phyloP scores from a whole-genome alignment of 1,284 basidiomycete species.

The Ganoderma multipileum region DNA sequence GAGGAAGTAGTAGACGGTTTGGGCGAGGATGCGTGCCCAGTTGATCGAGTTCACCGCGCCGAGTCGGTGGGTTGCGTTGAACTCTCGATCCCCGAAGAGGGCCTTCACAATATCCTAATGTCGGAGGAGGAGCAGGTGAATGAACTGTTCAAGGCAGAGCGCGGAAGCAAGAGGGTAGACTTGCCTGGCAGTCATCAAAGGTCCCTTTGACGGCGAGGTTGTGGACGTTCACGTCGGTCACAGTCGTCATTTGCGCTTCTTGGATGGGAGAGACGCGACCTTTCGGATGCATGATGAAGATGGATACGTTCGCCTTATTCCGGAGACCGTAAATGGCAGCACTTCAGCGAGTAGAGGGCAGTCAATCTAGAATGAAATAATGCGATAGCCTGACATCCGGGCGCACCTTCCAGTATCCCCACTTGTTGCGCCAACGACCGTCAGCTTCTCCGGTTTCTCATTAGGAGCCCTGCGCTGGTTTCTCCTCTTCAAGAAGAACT shows the following conservation, averaged over 20 bases:
- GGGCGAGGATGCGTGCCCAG: slow-evolving; percentile 99
- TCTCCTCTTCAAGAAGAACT: slow-evolving; percentile 88
- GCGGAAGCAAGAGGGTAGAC: neutral
- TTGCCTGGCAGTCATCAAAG: slow-evolving; percentile 96
- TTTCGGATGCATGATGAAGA: slow-evolving; percentile 98
- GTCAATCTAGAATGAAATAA: neutral
- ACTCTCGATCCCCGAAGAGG: slow-evolving; percentile 87
- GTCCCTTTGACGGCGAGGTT: slow-evolving; percentile 94
- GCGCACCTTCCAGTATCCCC: slow-evolving; percentile 93
- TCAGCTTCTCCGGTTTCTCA: slow-evolving; percentile 76
- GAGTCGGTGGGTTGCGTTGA: slow-evolving; percentile 90
- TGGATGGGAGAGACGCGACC: slow-evolving; percentile 98
- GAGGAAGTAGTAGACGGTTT: slow-evolving; percentile 98
- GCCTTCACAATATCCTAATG: slow-evolving; percentile 92
- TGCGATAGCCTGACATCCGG: neutral
- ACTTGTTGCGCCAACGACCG: slow-evolving; percentile 96
- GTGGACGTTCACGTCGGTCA: slow-evolving; percentile 94
- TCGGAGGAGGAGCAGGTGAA: neutral
- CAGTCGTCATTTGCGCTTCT: slow-evolving; percentile 99
- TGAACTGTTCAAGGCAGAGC: slow-evolving; percentile 3
- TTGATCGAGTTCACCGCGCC: slow-evolving; percentile 99
- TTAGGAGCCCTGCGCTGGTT: slow-evolving; percentile 69
- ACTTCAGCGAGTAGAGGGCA: slow-evolving; percentile 47
- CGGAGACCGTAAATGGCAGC: slow-evolving; percentile 98
- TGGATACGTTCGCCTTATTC: slow-evolving; percentile 92